Evolutionary conservation across 164 flowering plant genomes (phyloP).

Genomic region (Vitis vinifera): ASM3070453v1 NC_081810.1:8179001-8179500

Average conservation of each 20-base stretch:
- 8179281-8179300: constrained; percentile 58
- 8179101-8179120: constrained; percentile 67
- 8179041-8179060: constrained; percentile 29
- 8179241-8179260: constrained; percentile 45
- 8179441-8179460: no score
- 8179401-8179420: background rate
- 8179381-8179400: constrained; percentile 24
- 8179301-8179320: constrained; percentile 56
- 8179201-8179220: constrained; percentile 27
- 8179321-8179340: constrained; percentile 48
- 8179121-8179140: constrained; percentile 33
- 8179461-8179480: no score
- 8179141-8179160: constrained; percentile 52
- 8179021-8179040: constrained; percentile 43
- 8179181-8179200: constrained; percentile 37
- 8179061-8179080: constrained; percentile 50
- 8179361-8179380: constrained; percentile 56
- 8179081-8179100: constrained; percentile 59
- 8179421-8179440: no score
- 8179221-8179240: constrained; percentile 60
- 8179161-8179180: constrained; percentile 63
- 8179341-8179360: constrained; percentile 50
- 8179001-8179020: constrained; percentile 38
- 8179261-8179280: constrained; percentile 41
- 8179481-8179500: no score